phyloP scores from a whole-genome alignment of 2,329 filamentous ascomycete genomes.

The Volutella citrinella region DNA sequence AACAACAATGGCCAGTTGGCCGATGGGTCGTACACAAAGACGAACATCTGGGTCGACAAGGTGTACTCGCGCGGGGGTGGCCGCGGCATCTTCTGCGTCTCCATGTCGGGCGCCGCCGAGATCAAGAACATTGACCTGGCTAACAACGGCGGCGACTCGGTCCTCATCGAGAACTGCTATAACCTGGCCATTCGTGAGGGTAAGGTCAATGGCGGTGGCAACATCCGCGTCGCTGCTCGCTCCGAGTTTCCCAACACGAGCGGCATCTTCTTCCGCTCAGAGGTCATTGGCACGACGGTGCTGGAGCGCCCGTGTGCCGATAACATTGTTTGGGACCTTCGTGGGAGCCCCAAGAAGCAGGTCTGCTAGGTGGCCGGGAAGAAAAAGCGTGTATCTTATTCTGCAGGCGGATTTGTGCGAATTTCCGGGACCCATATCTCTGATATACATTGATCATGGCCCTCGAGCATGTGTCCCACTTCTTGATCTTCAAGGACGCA shows the following conservation, averaged over 20 bases:
- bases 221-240: slow-evolving; percentile 51
- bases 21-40: slow-evolving; percentile 46
- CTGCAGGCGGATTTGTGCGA: no score
- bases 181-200: slow-evolving; percentile 49
- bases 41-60: slow-evolving; percentile 51
- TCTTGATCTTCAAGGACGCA: no score
- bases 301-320: slow-evolving; percentile 52
- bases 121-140: slow-evolving; percentile 50
- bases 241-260: slow-evolving; percentile 51
- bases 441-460: no score
- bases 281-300: slow-evolving; percentile 48
- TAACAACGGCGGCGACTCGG: slow-evolving; percentile 52
- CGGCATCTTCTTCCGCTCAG: slow-evolving; percentile 49
- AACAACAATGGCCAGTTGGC: slow-evolving; percentile 52
- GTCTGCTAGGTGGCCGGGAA: no score
- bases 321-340: slow-evolving; percentile 48
- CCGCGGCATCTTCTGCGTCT: slow-evolving; percentile 57
- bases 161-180: slow-evolving; percentile 60
- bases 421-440: no score
- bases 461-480: no score
- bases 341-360: slow-evolving; percentile 40
- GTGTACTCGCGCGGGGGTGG: slow-evolving; percentile 56
- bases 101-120: slow-evolving; percentile 49
- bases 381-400: no score
- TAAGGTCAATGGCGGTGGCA: slow-evolving; percentile 51